phyloP scores from a whole-genome alignment of 768 basidiomycete genomes.

The Russula sp. region DNA sequence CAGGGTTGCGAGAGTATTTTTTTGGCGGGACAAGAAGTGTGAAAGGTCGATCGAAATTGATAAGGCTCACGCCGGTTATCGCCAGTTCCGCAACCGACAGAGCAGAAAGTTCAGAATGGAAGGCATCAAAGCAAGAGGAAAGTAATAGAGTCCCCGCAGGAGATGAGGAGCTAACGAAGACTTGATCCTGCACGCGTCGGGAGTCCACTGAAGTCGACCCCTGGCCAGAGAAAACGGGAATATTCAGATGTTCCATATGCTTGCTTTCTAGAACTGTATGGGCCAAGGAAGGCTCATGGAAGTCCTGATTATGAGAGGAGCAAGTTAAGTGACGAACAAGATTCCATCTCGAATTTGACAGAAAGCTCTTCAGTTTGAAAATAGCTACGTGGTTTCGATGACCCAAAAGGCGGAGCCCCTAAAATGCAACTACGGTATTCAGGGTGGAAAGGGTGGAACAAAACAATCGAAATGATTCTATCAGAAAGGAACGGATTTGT shows the following conservation, averaged over 20 bases:
- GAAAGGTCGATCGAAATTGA: constrained; percentile 37
- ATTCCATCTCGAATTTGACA: neutral
- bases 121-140: constrained; percentile 43
- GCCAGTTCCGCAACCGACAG: constrained; percentile 34
- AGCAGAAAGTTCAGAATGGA: constrained; percentile 41
- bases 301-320: neutral
- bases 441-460: neutral
- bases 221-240: constrained; percentile 55
- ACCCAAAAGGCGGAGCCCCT: neutral
- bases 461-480: neutral
- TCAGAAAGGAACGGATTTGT: neutral
- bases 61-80: constrained; percentile 29
- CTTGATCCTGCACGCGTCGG: constrained; percentile 31
- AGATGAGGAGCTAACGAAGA: constrained; percentile 36
- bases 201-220: constrained; percentile 35
- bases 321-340: neutral
- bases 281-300: neutral
- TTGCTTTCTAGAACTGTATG: neutral
- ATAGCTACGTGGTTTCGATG: neutral
- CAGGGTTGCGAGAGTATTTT: constrained; percentile 38
- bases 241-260: constrained; percentile 19
- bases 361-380: neutral
- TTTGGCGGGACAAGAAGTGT: constrained; percentile 35
- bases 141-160: constrained; percentile 39
- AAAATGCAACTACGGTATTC: neutral